Base-by-base conservation (phyloP, 2,329 filamentous ascomycete genomes). In the Calonectria multiphialidica region DNA sequence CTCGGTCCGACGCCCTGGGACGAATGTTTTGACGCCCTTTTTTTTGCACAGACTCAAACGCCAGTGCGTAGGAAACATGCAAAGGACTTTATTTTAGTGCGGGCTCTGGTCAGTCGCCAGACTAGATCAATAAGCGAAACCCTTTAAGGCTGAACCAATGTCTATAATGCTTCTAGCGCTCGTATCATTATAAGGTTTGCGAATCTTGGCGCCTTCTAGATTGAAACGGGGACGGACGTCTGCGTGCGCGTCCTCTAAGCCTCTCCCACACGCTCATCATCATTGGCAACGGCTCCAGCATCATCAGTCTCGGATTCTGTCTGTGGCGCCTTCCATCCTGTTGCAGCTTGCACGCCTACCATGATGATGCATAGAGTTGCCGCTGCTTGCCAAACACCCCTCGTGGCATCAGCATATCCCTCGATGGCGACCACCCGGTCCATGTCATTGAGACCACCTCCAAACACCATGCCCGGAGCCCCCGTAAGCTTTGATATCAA, bases 321-420 rank as follows among this genome's bases (percentile, higher is more conserved):
- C 88, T 89, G 78, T 70, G 87, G 85, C 1, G 82, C 84, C n/a
- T 80, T 82, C 88, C 88, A 89, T 2, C 89, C 89, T 10, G 88
- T 88, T 9, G 83, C 83, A 1, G 87, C 86, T 81, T 91, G 89
- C 40, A 89, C 67, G 2, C 85, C 50, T 53, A 89, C 62, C 5
- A 90, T 86, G 5, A 86, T 30, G 4, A 88, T 70, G 2, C 83
- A 84, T 53, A 89, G 65, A 3, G 80, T 80, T 2, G 87, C 86
- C 1, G 88, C 88, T 13, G 86, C 84, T 72, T 82, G 83, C 80
- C 89, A 91, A 25, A 90, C 80, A 2, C 84, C 82, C 65, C 77
- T 81, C 18, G 88, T 79, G 0, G 88, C 87, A 12, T 77, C 79
- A 23, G 86, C 86, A 70, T 91, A 91, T 5, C 86, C 86, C 12